These are phyloP conservation scores for Fusarium musae DNA, from an alignment of 2,329 filamentous ascomycete genomes.

Conservation along the genomic window DNA sequence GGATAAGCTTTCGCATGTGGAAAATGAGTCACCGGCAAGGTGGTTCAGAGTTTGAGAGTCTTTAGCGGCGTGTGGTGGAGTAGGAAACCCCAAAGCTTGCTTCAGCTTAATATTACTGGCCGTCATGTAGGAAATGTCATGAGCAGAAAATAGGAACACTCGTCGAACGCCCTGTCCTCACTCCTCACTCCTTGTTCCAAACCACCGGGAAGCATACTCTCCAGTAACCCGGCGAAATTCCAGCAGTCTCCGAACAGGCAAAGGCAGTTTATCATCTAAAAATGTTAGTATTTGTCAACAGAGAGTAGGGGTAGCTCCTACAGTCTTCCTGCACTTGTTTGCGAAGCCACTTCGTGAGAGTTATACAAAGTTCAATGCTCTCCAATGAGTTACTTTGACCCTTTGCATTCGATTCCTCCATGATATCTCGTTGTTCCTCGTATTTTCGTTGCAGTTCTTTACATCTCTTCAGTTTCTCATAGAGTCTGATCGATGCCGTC, in stretches of 20 bases:
- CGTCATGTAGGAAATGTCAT: too few relatives aligned
- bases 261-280: fast-evolving
- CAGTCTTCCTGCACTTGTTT: background rate
- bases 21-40: too few relatives aligned
- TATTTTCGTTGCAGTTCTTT: background rate
- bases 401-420: fast-evolving
- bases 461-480: background rate
- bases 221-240: background rate
- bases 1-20: too few relatives aligned
- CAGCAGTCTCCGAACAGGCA: fast-evolving
- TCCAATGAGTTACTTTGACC: background rate
- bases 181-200: background rate
- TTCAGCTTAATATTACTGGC: too few relatives aligned
- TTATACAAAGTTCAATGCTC: background rate
- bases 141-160: background rate
- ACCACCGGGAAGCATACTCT: background rate
- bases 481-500: background rate
- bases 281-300: background rate
- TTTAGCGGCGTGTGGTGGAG: too few relatives aligned
- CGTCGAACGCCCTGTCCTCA: background rate
- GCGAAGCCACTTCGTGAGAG: background rate
- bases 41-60: too few relatives aligned
- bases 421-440: fast-evolving
- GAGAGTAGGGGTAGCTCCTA: background rate
- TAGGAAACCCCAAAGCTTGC: too few relatives aligned